A percentile compares a stretch with the other conserved stretches of the same genome.
These are phyloP conservation scores for Apiospora rasikravindrae DNA, from an alignment of 2,329 filamentous ascomycete species.

Conservation along the genomic window DNA sequence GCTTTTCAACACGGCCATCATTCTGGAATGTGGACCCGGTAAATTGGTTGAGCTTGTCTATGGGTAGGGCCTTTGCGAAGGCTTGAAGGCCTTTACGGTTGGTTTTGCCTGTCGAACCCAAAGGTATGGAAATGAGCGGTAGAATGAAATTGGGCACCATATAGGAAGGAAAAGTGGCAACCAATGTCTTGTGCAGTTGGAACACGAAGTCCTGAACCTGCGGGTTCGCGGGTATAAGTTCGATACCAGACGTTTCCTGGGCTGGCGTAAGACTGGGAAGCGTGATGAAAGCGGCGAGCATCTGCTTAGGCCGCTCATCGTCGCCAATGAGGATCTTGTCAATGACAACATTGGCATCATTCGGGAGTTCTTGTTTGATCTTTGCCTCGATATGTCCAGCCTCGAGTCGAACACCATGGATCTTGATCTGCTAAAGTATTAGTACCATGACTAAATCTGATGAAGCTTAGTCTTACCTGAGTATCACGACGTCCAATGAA, in stretches of 20 bases:
- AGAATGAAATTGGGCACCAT: constrained; percentile 21
- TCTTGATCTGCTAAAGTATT: constrained; percentile 4
- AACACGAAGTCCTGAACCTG: constrained; percentile 18
- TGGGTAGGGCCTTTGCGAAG: neutral
- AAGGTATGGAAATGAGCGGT: constrained; percentile 17
- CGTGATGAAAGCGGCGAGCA: constrained; percentile 21
- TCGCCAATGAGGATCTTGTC: constrained; percentile 21
- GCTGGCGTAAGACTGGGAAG: constrained; percentile 14
- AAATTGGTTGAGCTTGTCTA: constrained; percentile 19
- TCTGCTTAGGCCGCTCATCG: constrained; percentile 19
- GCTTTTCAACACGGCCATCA: constrained; percentile 9
- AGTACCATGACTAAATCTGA: neutral
- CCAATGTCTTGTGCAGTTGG: constrained; percentile 18
- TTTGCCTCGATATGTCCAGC: constrained; percentile 22
- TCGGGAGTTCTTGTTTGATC: constrained; percentile 20
- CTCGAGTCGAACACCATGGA: constrained; percentile 20
- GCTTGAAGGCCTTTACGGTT: constrained; percentile 20
- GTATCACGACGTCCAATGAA: constrained; percentile 43
- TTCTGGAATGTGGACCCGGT: constrained; percentile 14
- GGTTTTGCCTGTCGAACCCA: constrained; percentile 18
- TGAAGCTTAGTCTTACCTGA: constrained; percentile 30
- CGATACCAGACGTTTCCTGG: neutral
- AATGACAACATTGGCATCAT: constrained; percentile 18
- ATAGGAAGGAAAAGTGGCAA: constrained; percentile 19
- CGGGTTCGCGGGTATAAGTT: constrained; percentile 16